phyloP scores from a whole-genome alignment of 768 basidiomycete genomes.

The Tylopilus rubrobrunneus region DNA sequence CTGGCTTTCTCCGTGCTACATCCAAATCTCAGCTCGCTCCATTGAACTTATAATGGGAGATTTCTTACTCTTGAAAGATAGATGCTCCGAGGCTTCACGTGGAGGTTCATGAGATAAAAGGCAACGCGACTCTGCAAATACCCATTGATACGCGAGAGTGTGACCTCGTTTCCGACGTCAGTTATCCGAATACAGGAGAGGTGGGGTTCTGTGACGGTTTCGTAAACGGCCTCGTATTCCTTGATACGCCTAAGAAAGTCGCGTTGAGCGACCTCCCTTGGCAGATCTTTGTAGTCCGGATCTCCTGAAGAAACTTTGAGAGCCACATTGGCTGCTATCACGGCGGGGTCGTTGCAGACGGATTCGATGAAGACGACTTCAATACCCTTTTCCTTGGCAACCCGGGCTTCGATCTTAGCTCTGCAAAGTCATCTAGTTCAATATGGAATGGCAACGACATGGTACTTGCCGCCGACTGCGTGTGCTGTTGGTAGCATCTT shows the following conservation, averaged over 20 bases:
- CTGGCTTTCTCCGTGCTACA: slow-evolving; percentile 95
- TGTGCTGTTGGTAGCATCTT: slow-evolving; percentile 97
- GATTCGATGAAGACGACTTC: slow-evolving; percentile 93
- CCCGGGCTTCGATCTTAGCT: slow-evolving; percentile 78
- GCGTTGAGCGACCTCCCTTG: slow-evolving; percentile 75
- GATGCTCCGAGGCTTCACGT: slow-evolving; percentile 94
- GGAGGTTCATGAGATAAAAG: slow-evolving; percentile 98
- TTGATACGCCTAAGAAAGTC: slow-evolving; percentile 92
- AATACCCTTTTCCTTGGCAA: slow-evolving; percentile 83
- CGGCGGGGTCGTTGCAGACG: slow-evolving; percentile 86
- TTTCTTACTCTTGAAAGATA: slow-evolving; percentile 87
- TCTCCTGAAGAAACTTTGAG: slow-evolving; percentile 96
- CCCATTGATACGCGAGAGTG: slow-evolving; percentile 81
- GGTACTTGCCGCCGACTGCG: slow-evolving; percentile 58
- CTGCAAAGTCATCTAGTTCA: slow-evolving; percentile 36
- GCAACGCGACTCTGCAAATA: slow-evolving; percentile 97
- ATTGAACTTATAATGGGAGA: neutral
- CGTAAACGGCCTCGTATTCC: slow-evolving; percentile 93
- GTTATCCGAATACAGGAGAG: slow-evolving; percentile 88
- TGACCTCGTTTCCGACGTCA: slow-evolving; percentile 90
- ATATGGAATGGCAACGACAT: neutral
- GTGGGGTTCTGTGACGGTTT: slow-evolving; percentile 89
- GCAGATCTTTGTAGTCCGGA: slow-evolving; percentile 93
- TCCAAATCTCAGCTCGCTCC: slow-evolving; percentile 2
- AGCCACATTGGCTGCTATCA: slow-evolving; percentile 94